Evolutionary conservation across 148 eudicot genomes (phyloP).

Genomic region (Polygonum maritimum): DNA sequence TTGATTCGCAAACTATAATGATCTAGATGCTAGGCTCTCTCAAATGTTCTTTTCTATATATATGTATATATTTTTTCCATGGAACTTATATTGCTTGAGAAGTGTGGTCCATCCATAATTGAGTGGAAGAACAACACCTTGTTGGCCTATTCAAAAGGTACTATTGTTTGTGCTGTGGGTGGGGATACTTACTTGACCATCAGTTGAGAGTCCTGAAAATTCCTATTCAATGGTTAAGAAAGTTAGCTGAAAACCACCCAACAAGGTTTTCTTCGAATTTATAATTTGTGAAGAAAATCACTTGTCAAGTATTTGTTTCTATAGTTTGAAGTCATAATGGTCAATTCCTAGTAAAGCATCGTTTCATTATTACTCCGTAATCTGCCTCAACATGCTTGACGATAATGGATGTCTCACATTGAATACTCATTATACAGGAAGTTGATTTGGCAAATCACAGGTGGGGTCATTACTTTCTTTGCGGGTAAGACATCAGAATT

Average conservation of each 20-base stretch:
- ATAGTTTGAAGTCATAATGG: not conserved
- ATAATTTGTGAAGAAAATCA: not conserved
- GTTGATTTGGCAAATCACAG: conserved; percentile 82
- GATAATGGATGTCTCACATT: not conserved
- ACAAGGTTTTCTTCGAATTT: not conserved
- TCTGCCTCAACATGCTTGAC: not conserved
- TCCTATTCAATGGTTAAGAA: not conserved
- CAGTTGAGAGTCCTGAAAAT: not conserved
- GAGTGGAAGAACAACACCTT: not conserved
- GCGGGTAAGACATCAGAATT: conserved; percentile 53
- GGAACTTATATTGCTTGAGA: not conserved
- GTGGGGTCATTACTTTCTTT: conserved; percentile 98
- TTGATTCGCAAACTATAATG: not conserved
- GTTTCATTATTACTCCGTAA: not conserved
- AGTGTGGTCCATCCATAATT: not conserved
- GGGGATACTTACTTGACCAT: not conserved
- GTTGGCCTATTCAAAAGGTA: not conserved
- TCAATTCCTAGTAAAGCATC: not conserved
- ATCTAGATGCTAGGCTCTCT: not conserved
- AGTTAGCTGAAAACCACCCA: not conserved
- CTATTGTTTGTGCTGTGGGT: not conserved
- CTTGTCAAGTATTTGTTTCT: not conserved
- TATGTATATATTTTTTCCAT: not conserved
- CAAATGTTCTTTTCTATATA: not conserved
- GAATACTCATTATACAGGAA: conserved; percentile 38